Conservation (phyloP, 1,284 basidiomycete genomes). For the Stereum hirsutum region DNA sequence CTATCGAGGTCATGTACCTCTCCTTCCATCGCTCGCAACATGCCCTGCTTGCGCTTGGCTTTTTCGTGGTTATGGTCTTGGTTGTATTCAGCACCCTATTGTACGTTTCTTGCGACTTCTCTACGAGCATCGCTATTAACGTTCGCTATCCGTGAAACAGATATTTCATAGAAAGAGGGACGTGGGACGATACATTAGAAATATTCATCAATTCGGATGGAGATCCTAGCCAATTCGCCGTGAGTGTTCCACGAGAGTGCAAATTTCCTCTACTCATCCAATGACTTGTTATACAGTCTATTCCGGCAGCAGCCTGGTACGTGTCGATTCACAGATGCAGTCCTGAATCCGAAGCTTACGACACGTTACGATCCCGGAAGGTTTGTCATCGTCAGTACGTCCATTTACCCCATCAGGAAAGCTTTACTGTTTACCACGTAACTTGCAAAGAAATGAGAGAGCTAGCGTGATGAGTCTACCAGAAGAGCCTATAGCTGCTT, state of each 20-base stretch:
- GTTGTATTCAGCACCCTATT: constrained; percentile 81
- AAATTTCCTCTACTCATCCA: not conserved
- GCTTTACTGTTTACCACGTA: too few species aligned
- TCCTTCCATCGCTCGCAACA: constrained; percentile 81
- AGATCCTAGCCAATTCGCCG: constrained; percentile 68
- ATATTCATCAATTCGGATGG: constrained; percentile 81
- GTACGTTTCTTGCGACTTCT: constrained; percentile 29
- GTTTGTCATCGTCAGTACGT: constrained; percentile 54
- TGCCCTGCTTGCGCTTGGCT: constrained; percentile 76
- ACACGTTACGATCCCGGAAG: constrained; percentile 27
- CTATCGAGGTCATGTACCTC: constrained; percentile 90
- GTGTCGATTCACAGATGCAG: constrained; percentile 8
- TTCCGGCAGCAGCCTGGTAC: constrained; percentile 71
- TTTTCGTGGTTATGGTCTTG: constrained; percentile 83
- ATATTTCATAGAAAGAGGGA: constrained; percentile 83
- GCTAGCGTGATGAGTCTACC: too few species aligned
- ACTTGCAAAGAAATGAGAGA: too few species aligned
- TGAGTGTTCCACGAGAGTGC: constrained; percentile 20
- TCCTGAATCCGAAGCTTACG: constrained; percentile 16
- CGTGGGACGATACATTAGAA: constrained; percentile 73
- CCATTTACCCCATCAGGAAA: not conserved
- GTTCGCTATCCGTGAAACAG: constrained; percentile 22
- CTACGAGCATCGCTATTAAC: not conserved
- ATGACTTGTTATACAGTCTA: constrained; percentile 37
- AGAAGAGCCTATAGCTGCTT: too few species aligned